Base-by-base conservation (phyloP, 2,329 filamentous ascomycete species). In the Raffaelea albimanens region DNA sequence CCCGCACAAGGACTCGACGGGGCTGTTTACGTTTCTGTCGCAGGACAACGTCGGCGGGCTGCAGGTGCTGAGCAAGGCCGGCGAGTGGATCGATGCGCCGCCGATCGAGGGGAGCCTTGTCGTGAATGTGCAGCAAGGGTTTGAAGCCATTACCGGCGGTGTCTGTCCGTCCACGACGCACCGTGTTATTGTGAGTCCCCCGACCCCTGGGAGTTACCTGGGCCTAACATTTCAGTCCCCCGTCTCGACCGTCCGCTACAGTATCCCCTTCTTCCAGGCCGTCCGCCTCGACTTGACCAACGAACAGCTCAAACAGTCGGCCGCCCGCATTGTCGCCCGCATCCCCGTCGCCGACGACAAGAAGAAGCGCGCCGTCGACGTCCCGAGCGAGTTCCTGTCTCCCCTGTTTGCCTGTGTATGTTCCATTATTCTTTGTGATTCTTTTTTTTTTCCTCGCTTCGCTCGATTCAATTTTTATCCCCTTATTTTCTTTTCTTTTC, bases 21-120 rank as follows among this genome's bases (percentile, higher is more conserved):
- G 77, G 2, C 81, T 76, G 73, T 77, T 78, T 63, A 82, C 79
- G 0, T 82, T 82, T 51, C 68, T 82, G 3, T 69, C 78, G 1
- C 79, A 83, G 57, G 73, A 76, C 14, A 75, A 71, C 0, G 64
- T 71, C 2, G 59, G 67, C 39, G 71, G 75, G 0, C 61, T 79
- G 0, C 71, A 79, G 55, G 73, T 72, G 1, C 66, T 80, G n/a
- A 71, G 71, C 50, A 65, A 67, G 42, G 56, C 57, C 0, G 72
- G 71, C 2, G 52, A 60, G 2, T 79, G 75, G 76, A 60, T 78
- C 21, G 63, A 70, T 21, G 72, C 71, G 3, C 69, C 69, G 0
- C 67, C 66, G 0, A 57, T 78, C 1, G 59, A 63, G 0, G 69
- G 66, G 0, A 74, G 71, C 0, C 71, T 80, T 41, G 75, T 79